Conservation (phyloP, 1,139 yeast genomes). For the Sugiyamaella pinicola region DNA sequence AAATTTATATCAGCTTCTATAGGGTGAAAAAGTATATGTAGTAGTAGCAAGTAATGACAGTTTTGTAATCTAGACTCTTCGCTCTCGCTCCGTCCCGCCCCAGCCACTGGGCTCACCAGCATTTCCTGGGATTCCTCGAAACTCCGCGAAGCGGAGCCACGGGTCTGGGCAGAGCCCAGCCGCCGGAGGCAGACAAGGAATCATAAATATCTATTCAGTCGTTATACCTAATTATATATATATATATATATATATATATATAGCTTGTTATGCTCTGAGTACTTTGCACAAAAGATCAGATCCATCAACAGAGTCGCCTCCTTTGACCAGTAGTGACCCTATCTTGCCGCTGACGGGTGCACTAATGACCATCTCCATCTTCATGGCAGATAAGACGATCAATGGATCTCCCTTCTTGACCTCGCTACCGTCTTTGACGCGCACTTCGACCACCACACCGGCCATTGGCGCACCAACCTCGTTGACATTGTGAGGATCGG, state of each 20-base stretch:
- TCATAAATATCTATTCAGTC: constrained; percentile 14
- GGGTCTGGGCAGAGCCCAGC: no score
- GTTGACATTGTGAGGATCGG: constrained; percentile 78
- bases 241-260: not conserved
- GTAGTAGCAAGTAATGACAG: constrained; percentile 17
- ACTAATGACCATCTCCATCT: constrained; percentile 98
- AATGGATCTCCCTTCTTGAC: constrained; percentile 97
- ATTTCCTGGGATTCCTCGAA: no score
- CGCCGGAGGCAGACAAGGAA: no score
- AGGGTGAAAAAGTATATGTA: constrained; percentile 11
- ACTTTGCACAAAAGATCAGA: constrained; percentile 71
- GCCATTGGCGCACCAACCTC: constrained; percentile 99
- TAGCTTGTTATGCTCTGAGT: constrained; percentile 35
- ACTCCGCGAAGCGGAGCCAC: no score
- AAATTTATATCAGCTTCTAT: constrained; percentile 1
- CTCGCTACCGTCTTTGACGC: constrained; percentile 80
- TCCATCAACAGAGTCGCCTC: constrained; percentile 95
- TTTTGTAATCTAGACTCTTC: constrained; percentile 4
- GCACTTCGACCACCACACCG: constrained; percentile 95
- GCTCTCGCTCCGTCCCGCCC: no score
- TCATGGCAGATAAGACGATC: constrained; percentile 96
- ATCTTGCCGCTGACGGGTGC: constrained; percentile 88
- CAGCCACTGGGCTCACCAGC: no score
- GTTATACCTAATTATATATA: constrained; percentile 12
- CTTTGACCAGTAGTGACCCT: constrained; percentile 72